Percentiles rank a stretch among this genome's conserved stretches.
Conservation (phyloP, 768 basidiomycete genomes). For the Lentinula guzmanii region DNA sequence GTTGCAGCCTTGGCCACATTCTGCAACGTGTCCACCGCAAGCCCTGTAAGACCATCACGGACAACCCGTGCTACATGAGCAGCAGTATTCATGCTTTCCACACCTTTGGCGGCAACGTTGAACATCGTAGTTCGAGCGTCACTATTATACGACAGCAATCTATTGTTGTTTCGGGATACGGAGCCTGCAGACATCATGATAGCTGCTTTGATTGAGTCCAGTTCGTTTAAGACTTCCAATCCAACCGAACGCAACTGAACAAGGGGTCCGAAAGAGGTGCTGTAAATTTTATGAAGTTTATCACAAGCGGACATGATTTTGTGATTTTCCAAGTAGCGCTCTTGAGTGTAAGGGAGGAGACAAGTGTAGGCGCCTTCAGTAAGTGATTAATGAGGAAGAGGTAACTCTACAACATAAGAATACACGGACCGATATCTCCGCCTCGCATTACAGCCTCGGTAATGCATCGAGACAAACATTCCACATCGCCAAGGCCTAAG, state of each 20-base stretch:
- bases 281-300: slow-evolving; percentile 86
- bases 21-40: slow-evolving; percentile 22
- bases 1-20: slow-evolving; percentile 16
- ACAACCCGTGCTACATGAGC: slow-evolving; percentile 24
- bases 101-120: slow-evolving; percentile 34
- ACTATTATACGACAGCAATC: slow-evolving; percentile 3
- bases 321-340: slow-evolving; percentile 85
- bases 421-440: slow-evolving; percentile 71
- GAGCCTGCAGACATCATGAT: slow-evolving; percentile 77
- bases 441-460: slow-evolving; percentile 52
- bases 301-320: slow-evolving; percentile 78
- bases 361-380: slow-evolving; percentile 64
- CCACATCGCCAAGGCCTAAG: slow-evolving; percentile 84
- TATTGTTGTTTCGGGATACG: slow-evolving; percentile 21
- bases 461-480: slow-evolving; percentile 64
- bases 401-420: not conserved
- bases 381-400: not conserved
- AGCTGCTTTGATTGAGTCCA: slow-evolving; percentile 74
- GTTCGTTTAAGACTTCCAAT: slow-evolving; percentile 86
- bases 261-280: slow-evolving; percentile 55
- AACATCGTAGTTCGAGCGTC: slow-evolving; percentile 19
- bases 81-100: slow-evolving; percentile 35
- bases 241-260: slow-evolving; percentile 89
- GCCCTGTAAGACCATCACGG: slow-evolving; percentile 18
- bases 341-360: slow-evolving; percentile 69